Percentiles rank a stretch among this genome's conserved stretches.
phyloP scores from a whole-genome alignment of 129 eudicot species.

The Logfia minima region DNA sequence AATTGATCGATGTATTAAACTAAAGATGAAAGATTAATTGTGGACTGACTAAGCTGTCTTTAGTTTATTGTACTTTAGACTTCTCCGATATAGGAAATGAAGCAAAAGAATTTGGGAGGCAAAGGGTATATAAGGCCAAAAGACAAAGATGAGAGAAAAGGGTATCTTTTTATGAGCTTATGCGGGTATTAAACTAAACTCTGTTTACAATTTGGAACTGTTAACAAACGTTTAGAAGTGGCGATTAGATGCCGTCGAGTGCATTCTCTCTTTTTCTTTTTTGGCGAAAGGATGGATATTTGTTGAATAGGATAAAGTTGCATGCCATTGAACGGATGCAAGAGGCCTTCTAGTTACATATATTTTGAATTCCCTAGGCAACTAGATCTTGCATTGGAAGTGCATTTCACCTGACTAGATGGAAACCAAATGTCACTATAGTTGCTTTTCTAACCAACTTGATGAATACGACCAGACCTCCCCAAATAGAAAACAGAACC shows the following conservation, averaged over 20 bases:
- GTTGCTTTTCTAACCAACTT: too few species aligned
- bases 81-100: slow-evolving; percentile 3
- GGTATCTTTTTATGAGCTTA: slow-evolving; percentile 3
- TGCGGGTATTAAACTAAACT: neutral
- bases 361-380: too few species aligned
- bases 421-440: too few species aligned
- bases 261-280: too few species aligned
- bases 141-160: neutral
- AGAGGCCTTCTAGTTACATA: too few species aligned
- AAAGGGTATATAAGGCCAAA: slow-evolving; percentile 14
- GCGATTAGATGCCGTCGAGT: neutral
- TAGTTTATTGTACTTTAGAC: neutral
- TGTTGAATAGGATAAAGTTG: too few species aligned
- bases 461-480: too few species aligned
- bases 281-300: too few species aligned
- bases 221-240: neutral
- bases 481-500: too few species aligned
- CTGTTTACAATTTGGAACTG: neutral
- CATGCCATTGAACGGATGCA: too few species aligned
- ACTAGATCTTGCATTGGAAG: too few species aligned
- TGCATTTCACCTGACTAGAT: too few species aligned
- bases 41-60: neutral
- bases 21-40: neutral
- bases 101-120: neutral
- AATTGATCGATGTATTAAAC: neutral